These are phyloP conservation scores for Leersia perrieri DNA, from an alignment of 176 grass and related monocot genomes.

Conservation along the genomic window DNA sequence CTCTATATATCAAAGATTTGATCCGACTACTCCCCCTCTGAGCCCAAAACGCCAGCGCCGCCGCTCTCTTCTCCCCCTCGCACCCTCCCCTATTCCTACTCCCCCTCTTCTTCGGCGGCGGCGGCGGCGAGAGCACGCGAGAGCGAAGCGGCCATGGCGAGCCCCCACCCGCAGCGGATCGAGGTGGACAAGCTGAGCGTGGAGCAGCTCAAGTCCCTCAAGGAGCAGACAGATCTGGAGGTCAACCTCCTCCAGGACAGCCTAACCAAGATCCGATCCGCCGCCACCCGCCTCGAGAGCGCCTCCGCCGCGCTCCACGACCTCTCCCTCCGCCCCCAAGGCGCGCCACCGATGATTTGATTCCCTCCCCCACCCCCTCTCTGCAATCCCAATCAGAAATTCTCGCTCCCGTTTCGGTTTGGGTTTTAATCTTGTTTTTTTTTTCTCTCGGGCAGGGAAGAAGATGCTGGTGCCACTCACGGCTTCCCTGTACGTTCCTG, in stretches of 20 bases:
- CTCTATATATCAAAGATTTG: too few species aligned
- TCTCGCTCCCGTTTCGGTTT: slow-evolving; percentile 3
- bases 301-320: slow-evolving; percentile 72
- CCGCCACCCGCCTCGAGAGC: slow-evolving; percentile 68
- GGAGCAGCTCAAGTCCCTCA: slow-evolving; percentile 82
- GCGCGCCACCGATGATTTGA: slow-evolving; percentile 22
- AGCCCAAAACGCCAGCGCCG: neutral
- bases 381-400: too few species aligned
- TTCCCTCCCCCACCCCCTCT: too few species aligned
- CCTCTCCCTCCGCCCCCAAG: slow-evolving; percentile 79
- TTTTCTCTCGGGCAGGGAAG: slow-evolving; percentile 57
- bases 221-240: slow-evolving; percentile 97
- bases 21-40: too few species aligned
- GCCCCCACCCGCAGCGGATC: slow-evolving; percentile 38
- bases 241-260: slow-evolving; percentile 91
- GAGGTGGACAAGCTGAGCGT: slow-evolving; percentile 75
- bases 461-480: slow-evolving; percentile 91
- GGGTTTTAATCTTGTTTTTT: neutral
- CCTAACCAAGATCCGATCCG: slow-evolving; percentile 86
- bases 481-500: slow-evolving; percentile 89
- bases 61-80: slow-evolving; percentile 8
- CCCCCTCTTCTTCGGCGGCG: neutral
- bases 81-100: neutral
- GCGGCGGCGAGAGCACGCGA: slow-evolving; percentile 3
- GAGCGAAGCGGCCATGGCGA: slow-evolving; percentile 37